Conservation (phyloP, 2,329 filamentous ascomycete genomes). For the Penicillium expansum region DNA sequence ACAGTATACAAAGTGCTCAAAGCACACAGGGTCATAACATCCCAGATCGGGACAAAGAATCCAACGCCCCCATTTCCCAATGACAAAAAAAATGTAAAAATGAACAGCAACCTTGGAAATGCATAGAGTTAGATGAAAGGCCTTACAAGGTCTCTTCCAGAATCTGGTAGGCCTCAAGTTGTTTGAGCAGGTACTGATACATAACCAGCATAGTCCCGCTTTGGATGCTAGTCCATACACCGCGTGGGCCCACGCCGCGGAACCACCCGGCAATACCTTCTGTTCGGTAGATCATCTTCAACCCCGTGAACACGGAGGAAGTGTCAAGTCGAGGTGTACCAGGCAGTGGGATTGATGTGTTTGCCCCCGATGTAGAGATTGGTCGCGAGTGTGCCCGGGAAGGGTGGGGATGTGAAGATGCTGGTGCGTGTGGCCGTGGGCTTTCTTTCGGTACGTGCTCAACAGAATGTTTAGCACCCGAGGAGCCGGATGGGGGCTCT, state of each 20-base stretch:
- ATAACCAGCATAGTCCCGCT: slow-evolving; percentile 94
- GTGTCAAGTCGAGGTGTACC: slow-evolving; percentile 81
- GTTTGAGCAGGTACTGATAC: slow-evolving; percentile 82
- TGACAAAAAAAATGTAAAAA: slow-evolving; percentile 9
- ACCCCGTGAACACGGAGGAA: slow-evolving; percentile 79
- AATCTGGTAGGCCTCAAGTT: slow-evolving; percentile 61
- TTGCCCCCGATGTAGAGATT: slow-evolving; percentile 88
- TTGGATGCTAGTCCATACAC: slow-evolving; percentile 96
- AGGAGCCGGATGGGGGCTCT: slow-evolving; percentile 29
- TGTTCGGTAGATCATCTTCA: slow-evolving; percentile 82
- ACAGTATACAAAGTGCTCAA: slow-evolving; percentile 15
- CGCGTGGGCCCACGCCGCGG: slow-evolving; percentile 85
- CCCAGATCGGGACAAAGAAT: slow-evolving; percentile 9
- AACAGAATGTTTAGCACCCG: slow-evolving; percentile 28
- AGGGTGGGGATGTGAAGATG: slow-evolving; percentile 21
- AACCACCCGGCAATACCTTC: slow-evolving; percentile 92
- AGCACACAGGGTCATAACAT: slow-evolving; percentile 9
- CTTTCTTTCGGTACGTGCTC: slow-evolving; percentile 31
- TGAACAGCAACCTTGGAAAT: slow-evolving; percentile 8
- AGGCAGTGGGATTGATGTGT: slow-evolving; percentile 74
- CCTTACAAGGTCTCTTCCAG: slow-evolving; percentile 24
- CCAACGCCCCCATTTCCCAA: slow-evolving; percentile 19
- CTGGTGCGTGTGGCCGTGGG: slow-evolving; percentile 25
- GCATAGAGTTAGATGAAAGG: slow-evolving; percentile 10
- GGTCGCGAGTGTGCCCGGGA: slow-evolving; percentile 59